Conservation (phyloP, 352 stramenopile species). For the Phytophthora agathidicida region DNA sequence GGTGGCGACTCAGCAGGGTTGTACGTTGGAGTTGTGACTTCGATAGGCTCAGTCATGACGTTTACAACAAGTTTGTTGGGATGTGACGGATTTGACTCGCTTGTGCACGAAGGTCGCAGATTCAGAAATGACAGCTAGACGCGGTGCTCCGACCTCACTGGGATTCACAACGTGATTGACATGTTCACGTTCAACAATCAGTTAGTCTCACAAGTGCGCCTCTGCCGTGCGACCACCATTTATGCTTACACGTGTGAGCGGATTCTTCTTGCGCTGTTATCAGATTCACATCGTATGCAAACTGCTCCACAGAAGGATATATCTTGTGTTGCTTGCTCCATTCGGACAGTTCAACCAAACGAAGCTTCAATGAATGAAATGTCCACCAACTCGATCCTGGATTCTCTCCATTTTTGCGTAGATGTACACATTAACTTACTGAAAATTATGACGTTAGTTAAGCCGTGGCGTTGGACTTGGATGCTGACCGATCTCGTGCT, state of each 20-base stretch:
- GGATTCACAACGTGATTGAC: slow-evolving; percentile 8
- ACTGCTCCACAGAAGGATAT: neutral
- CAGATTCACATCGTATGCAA: slow-evolving; percentile 15
- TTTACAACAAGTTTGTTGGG: neutral
- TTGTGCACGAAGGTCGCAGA: slow-evolving; percentile 11
- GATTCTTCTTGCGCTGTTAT: slow-evolving; percentile 13
- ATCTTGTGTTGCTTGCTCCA: neutral
- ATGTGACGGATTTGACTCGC: neutral
- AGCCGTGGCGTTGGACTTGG: slow-evolving; percentile 35
- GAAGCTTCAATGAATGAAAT: neutral
- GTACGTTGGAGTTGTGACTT: slow-evolving; percentile 54
- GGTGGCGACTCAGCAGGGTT: slow-evolving; percentile 36
- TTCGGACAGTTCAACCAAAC: slow-evolving; percentile 1
- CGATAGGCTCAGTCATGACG: slow-evolving; percentile 30
- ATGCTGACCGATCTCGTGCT: slow-evolving; percentile 25
- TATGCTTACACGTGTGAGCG: neutral
- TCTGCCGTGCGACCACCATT: slow-evolving; percentile 2
- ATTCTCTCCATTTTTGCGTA: too few species aligned
- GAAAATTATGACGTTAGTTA: slow-evolving; percentile 15
- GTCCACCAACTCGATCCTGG: too few species aligned
- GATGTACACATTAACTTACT: neutral
- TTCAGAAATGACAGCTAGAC: slow-evolving; percentile 23
- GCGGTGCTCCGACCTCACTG: neutral
- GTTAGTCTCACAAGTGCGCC: slow-evolving; percentile 23
- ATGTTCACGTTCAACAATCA: slow-evolving; percentile 19